These are phyloP conservation scores for Cercospora brassicicola DNA, from an alignment of 2,329 filamentous ascomycete species.

Conservation along the genomic window DNA sequence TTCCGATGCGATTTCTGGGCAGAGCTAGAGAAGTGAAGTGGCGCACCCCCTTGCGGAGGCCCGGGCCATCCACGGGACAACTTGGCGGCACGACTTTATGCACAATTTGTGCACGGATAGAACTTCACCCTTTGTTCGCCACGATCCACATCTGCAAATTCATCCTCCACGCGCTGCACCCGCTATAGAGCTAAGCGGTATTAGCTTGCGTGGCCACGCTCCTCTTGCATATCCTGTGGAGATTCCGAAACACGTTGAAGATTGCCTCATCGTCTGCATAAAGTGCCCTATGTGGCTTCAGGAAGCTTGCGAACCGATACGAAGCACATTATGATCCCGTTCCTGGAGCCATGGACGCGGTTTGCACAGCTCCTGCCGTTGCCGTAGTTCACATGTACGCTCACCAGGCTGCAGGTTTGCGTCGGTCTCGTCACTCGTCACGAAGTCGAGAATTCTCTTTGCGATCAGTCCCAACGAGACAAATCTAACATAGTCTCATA, in stretches of 20 bases:
- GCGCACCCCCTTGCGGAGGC: neutral
- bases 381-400: neutral
- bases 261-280: constrained; percentile 1
- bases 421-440: neutral
- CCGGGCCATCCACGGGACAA: neutral
- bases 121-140: neutral
- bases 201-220: neutral
- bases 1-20: neutral
- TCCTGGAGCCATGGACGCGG: neutral
- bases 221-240: neutral
- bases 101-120: constrained; percentile 1
- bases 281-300: neutral
- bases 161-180: neutral
- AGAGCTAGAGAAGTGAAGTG: neutral
- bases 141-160: neutral
- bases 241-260: neutral
- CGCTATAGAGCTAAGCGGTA: neutral
- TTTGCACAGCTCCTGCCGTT: neutral
- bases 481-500: neutral
- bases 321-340: neutral
- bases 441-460: neutral
- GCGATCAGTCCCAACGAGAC: neutral
- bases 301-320: neutral
- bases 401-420: neutral
- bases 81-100: constrained; percentile 1